Evolutionary conservation across 2,329 filamentous ascomycete genomes (phyloP), one percentile per base, ranked within the genome.

Genomic region (Penicillium hesseltinei): DNA sequence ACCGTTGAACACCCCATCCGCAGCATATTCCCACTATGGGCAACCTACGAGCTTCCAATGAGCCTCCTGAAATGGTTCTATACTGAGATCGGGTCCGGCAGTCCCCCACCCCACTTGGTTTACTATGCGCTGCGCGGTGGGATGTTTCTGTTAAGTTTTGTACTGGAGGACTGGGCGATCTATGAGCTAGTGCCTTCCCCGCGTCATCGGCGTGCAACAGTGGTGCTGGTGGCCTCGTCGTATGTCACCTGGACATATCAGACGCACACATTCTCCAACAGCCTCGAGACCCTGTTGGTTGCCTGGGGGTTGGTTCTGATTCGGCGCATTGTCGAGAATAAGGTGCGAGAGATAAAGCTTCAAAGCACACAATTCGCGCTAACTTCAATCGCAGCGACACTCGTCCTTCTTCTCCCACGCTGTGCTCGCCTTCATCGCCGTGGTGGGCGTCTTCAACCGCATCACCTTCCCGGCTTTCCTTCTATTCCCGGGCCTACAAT

Each of bases 171-270:
- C 78, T 97, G 94, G 93, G 94, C 94, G 11, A 84, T 99, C 57
- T 87, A 96, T 78, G 94, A 99, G 75, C 82, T 97, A 62, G 87
- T 97, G 54, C 86, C 87, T 60, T 89, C 88, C 39, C 86, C 86
- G 61, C 87, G 87, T 59, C 79, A 84, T 68, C 87, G 91, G 62
- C 85, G 85, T 66, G 80, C 88, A 54, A 91, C 92, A 10, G 84
- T 95, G 44, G 81, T 95, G 45, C 82, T 99, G 56, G 89, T 97
- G 59, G 92, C 93, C 45, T 97, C 93, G 29, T 97, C 92, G 27
- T 99, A 97, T 77, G 93, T 97, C 66, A 99, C 94, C 47, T 99
- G 94, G 93, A 97, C 93, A 44, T 96, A 93, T 77, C 94, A 99
- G 77, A 94, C 91, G 19, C 94, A 99, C 76, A 97, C 94, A 13